Base-by-base conservation (phyloP, 345 rosid species). In the Conringia planisiliqua region DNA sequence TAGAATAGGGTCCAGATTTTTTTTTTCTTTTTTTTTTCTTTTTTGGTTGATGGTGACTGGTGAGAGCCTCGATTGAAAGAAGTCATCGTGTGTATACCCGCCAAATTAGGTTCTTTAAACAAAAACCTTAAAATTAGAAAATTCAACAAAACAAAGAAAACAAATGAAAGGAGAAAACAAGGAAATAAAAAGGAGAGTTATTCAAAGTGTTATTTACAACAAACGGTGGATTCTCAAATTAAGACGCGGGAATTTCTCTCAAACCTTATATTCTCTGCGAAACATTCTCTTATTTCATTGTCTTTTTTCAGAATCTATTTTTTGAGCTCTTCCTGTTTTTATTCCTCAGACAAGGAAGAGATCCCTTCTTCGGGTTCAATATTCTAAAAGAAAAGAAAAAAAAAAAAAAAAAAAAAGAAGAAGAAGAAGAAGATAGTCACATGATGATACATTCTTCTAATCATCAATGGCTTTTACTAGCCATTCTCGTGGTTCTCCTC, bases 241-340 rank as follows among this genome's bases (percentile, higher is more conserved):
- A 20, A 76, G 68, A 66, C 33, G 70, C 76, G 79, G 62, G 12
- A 74, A 46, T 69, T 39, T 62, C 76, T 79, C 82, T 62, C 48
- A 69, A 61, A 69, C 72, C 76, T 79, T 69, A 42, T 64, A 40
- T 61, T 68, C 22, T 44, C 0, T 58, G 24, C 76, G 59, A 62
- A 62, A 57, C 32, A 48, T 47, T 54, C 72, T 74, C 75, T 71
- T 56, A 73, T 62, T 58, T 69, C 42, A 62, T 55, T 56, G 47
- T 26, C 11, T 73, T 61, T 60, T 7, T 35, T 50, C 55, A 44
- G 18, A 46, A 6, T 30, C 32, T 63, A 18, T 68, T 55, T 27
- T 62, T 69, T 69, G 47, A 72, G 61, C 46, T 66, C 56, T 78
- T 40, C 68, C 55, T 57, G 52, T 60, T 78, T 66, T 60, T 51